A percentile compares a stretch with the other conserved stretches of the same genome.
Conservation (phyloP, 805 yeast species). For the Blastobotrys terrestris region DNA sequence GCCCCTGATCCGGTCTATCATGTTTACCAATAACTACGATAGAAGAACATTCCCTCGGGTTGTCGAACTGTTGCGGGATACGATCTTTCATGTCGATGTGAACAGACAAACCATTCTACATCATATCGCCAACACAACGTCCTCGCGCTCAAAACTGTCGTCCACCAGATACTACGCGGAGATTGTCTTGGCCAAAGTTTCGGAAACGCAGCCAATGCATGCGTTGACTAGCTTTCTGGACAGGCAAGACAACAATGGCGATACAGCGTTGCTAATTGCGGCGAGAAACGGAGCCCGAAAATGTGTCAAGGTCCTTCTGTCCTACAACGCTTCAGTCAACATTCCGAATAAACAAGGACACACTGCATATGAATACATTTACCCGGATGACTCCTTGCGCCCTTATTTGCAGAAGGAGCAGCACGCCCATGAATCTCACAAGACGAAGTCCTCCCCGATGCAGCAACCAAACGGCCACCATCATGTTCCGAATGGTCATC, state of each 20-base stretch:
- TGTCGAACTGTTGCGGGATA: slow-evolving; percentile 66
- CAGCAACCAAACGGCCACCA: slow-evolving; percentile 4
- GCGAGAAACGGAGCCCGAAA: slow-evolving; percentile 47
- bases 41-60: slow-evolving; percentile 73
- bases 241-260: slow-evolving; percentile 76
- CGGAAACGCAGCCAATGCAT: slow-evolving; percentile 57
- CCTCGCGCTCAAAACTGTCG: slow-evolving; percentile 60
- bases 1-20: slow-evolving; percentile 76
- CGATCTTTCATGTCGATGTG: slow-evolving; percentile 72
- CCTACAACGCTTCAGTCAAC: slow-evolving; percentile 43
- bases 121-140: slow-evolving; percentile 69
- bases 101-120: slow-evolving; percentile 73
- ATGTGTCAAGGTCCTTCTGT: slow-evolving; percentile 39
- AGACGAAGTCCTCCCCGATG: slow-evolving; percentile 21
- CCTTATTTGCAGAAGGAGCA: slow-evolving; percentile 12
- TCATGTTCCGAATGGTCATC: background rate
- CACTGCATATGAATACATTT: slow-evolving; percentile 35
- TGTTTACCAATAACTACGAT: slow-evolving; percentile 83
- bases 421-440: slow-evolving; percentile 10
- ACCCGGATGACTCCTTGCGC: slow-evolving; percentile 26
- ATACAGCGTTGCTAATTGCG: slow-evolving; percentile 80
- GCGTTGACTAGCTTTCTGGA: slow-evolving; percentile 45
- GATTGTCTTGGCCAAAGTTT: slow-evolving; percentile 63
- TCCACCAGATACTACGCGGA: slow-evolving; percentile 82
- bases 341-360: slow-evolving; percentile 37